These are phyloP conservation scores for Ophiocordyceps polyrhachis-furcata DNA, from an alignment of 2,329 filamentous ascomycete species.

Conservation along the genomic window DNA sequence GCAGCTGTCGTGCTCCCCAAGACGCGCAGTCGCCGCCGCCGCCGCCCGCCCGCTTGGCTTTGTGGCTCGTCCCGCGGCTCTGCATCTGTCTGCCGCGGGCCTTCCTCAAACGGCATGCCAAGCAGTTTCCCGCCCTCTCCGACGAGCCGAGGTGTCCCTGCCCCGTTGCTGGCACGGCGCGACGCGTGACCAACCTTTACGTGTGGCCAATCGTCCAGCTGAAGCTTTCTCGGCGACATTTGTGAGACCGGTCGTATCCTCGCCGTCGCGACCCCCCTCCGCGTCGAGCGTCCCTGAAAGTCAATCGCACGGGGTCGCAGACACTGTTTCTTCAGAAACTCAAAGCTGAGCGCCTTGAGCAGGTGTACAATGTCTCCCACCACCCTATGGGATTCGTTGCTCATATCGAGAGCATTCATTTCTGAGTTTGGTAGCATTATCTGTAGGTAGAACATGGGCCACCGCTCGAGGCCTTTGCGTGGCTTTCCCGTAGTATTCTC, in stretches of 20 bases:
- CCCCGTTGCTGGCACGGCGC: neutral
- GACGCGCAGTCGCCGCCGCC: neutral
- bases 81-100: neutral
- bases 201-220: conserved; percentile 22
- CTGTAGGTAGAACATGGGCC: conserved; percentile 79
- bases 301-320: conserved; percentile 31
- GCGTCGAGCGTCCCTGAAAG: conserved; percentile 5
- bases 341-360: conserved; percentile 45
- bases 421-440: conserved; percentile 25
- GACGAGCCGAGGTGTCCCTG: conserved; percentile 12
- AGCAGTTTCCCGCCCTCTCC: conserved; percentile 22
- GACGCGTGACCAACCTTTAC: conserved; percentile 13
- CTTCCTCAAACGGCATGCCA: conserved; percentile 26
- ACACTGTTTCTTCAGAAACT: conserved; percentile 58
- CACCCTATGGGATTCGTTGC: conserved; percentile 26
- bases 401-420: conserved; percentile 16
- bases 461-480: conserved; percentile 54
- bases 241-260: neutral
- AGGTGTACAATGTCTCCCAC: conserved; percentile 38
- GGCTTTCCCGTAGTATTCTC: conserved; percentile 34
- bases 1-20: conserved; percentile 1
- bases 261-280: conserved; percentile 5
- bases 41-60: neutral
- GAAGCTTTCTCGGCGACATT: conserved; percentile 7
- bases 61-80: neutral